Evolutionary conservation across 1,284 basidiomycete genomes (phyloP).

Genomic region (Fomitiporia mediterranea): DNA sequence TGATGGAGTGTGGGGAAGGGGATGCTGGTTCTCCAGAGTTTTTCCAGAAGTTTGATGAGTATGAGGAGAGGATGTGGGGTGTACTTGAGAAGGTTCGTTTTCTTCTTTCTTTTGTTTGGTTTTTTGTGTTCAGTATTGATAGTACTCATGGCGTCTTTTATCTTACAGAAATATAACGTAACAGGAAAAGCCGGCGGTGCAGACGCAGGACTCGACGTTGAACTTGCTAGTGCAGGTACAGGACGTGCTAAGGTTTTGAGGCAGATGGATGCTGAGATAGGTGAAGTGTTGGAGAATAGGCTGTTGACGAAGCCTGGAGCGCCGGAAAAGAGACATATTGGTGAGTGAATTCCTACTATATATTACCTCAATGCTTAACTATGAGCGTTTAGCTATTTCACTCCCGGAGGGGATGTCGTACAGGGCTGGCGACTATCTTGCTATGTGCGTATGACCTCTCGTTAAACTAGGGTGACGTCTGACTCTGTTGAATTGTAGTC

Average conservation of each 20-base stretch:
- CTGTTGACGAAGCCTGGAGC: conserved; percentile 37
- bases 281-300: conserved; percentile 37
- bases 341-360: conserved; percentile 22
- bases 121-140: not conserved
- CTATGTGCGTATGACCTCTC: conserved; percentile 33
- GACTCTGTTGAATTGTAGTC: conserved; percentile 23
- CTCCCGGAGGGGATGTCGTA: conserved; percentile 40
- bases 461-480: not conserved
- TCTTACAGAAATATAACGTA: conserved; percentile 12
- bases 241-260: conserved; percentile 36
- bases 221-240: conserved; percentile 33
- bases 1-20: conserved; percentile 38
- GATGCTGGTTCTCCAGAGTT: conserved; percentile 43
- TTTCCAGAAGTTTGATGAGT: conserved; percentile 44
- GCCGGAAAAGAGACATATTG: conserved; percentile 42
- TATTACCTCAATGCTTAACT: not conserved
- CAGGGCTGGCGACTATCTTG: conserved; percentile 46
- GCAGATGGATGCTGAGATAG: conserved; percentile 37
- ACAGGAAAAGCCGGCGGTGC: conserved; percentile 13
- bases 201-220: conserved; percentile 30
- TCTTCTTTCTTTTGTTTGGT: not conserved
- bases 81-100: conserved; percentile 31
- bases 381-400: conserved; percentile 41
- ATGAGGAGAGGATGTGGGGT: conserved; percentile 39
- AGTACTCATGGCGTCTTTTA: not conserved